phyloP scores from a whole-genome alignment of 1,284 basidiomycete genomes.

The Singerocomus inundabilis region DNA sequence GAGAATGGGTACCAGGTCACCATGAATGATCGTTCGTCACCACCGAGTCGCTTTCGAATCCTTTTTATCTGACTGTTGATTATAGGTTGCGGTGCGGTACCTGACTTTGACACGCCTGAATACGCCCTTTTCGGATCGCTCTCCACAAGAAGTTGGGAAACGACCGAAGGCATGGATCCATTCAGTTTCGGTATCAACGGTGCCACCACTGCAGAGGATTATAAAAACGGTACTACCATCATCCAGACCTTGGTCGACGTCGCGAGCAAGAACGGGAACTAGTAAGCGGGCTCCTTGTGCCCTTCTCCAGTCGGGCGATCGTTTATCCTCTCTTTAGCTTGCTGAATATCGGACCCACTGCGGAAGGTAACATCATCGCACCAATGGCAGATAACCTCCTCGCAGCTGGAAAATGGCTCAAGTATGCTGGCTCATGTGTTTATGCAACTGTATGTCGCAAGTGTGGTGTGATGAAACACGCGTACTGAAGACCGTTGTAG shows the following conservation, averaged over 20 bases:
- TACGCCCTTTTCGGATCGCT: constrained; percentile 50
- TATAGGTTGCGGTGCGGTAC: constrained; percentile 42
- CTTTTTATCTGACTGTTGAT: not conserved
- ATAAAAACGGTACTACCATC: constrained; percentile 49
- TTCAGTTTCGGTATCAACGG: constrained; percentile 46
- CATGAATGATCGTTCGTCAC: constrained; percentile 49
- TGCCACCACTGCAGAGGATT: constrained; percentile 43
- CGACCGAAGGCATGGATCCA: constrained; percentile 52
- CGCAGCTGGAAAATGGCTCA: constrained; percentile 51
- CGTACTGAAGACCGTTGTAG: constrained; percentile 23
- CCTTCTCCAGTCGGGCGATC: not conserved
- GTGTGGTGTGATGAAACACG: not conserved
- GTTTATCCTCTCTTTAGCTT: constrained; percentile 34
- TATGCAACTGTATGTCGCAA: constrained; percentile 46
- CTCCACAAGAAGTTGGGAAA: constrained; percentile 55
- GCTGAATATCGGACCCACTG: constrained; percentile 53
- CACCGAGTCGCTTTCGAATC: not conserved
- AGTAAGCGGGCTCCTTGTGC: constrained; percentile 30
- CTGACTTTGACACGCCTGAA: constrained; percentile 60
- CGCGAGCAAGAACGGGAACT: constrained; percentile 56
- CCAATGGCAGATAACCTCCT: constrained; percentile 48
- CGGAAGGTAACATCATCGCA: constrained; percentile 50
- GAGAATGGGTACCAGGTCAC: constrained; percentile 51
- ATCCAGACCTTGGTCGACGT: constrained; percentile 54
- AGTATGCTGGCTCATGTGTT: constrained; percentile 48